Base-by-base conservation (phyloP, 75 land plant species). In the Selaginella moellendorffii region DNA sequence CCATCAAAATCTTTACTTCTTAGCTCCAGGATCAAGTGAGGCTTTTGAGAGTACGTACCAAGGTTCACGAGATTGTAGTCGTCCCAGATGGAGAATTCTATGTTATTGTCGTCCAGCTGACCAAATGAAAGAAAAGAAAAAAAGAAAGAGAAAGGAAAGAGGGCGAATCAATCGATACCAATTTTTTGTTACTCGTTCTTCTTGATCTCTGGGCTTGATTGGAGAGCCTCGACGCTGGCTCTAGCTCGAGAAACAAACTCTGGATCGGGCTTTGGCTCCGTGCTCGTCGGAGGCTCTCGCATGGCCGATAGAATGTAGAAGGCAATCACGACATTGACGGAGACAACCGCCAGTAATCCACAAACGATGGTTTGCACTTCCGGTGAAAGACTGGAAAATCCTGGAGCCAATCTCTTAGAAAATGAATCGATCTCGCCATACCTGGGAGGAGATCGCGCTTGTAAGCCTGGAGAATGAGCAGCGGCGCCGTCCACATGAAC, bases 281-380 rank as follows among this genome's bases (percentile, higher is more conserved):
- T 25, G 23, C 28, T 46, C 8, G 77, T 36, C 2, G 63, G 70
- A 26, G 85, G 79, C 68, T 88, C 89, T 70, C 67, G 78, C 76
- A 88, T 63, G 53, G 93, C 93, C 78, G 85, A 70, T 26, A 65
- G 46, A 25, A 88, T 81, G 66, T 88, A 88, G 62, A 74, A 24
- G 9, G 54, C 79, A 28, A 88, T 82, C 30, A 82, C 83, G 26
- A 88, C 20, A 78, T 85, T 85, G 22, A 88, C 89, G 14, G 89
- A 82, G 65, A 88, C 63, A 0, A 88, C 93, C 46, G 93, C 93
- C 27, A 88, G 68, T 27, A 80, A 74, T 30, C 93, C 93, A 68
- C 93, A 85, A 59, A 78, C 25, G n/a, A 85, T 69, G 1, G 93
- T 88, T 17, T 65, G 65, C 12, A 74, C 58, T 10, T 71, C 30